phyloP scores from a whole-genome alignment of 2,329 filamentous ascomycete genomes.

The Zymoseptoria ardabiliae region DNA sequence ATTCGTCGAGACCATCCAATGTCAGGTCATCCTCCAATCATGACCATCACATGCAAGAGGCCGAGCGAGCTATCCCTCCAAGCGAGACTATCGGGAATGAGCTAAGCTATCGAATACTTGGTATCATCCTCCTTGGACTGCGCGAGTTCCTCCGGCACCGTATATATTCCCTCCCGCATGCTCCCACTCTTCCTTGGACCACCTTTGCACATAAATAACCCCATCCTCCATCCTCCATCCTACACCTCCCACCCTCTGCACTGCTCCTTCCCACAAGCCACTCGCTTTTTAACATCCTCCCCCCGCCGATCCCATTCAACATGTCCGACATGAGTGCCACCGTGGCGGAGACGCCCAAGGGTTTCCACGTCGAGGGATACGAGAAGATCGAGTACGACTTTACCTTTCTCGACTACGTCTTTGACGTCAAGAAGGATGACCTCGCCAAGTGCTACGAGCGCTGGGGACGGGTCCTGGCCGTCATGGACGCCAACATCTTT shows the following conservation, averaged over 20 bases:
- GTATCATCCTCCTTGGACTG: not conserved
- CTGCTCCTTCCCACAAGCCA: not conserved
- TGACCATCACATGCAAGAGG: not conserved
- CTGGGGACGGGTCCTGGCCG: constrained; percentile 59
- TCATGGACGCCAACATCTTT: constrained; percentile 66
- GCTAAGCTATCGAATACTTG: not conserved
- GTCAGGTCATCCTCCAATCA: not conserved
- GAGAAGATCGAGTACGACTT: constrained; percentile 74
- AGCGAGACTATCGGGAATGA: not conserved
- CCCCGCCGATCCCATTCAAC: constrained; percentile 16
- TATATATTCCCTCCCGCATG: not conserved
- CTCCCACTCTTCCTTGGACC: not conserved
- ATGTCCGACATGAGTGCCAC: constrained; percentile 66
- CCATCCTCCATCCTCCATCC: no score
- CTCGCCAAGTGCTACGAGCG: constrained; percentile 58
- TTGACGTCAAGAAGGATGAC: constrained; percentile 52
- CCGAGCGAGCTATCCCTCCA: not conserved
- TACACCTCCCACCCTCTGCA: not conserved
- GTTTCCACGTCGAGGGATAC: constrained; percentile 65
- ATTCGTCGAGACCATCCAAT: no score
- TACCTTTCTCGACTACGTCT: constrained; percentile 63
- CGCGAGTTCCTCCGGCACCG: not conserved
- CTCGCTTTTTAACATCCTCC: not conserved
- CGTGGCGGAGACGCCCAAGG: constrained; percentile 55
- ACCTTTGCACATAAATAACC: not conserved